A percentile compares a stretch with the other conserved stretches of the same genome.
phyloP scores from a whole-genome alignment of 2,329 filamentous ascomycete species.

The Alternaria brassicicola region DNA sequence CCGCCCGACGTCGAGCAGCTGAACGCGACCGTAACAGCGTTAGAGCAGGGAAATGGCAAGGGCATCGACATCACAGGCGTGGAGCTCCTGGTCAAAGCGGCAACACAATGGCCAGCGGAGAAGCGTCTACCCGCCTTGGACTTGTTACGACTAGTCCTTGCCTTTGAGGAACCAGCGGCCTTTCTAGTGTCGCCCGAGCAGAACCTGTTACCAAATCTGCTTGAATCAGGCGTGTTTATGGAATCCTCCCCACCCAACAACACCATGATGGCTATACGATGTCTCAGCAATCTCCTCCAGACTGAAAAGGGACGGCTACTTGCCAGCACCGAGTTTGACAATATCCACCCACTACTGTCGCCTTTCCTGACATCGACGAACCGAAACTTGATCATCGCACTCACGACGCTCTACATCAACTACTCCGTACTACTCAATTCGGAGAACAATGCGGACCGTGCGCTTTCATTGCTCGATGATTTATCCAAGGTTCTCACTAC shows the following conservation, averaged over 20 bases:
- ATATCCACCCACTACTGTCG: conserved; percentile 67
- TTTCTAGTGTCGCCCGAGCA: conserved; percentile 60
- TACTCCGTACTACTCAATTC: conserved; percentile 72
- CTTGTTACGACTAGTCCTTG: conserved; percentile 80
- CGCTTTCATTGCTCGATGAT: conserved; percentile 64
- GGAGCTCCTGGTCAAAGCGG: conserved; percentile 71
- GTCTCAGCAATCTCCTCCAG: conserved; percentile 82
- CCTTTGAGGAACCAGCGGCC: conserved; percentile 68
- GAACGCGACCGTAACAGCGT: conserved; percentile 63
- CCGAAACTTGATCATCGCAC: conserved; percentile 80
- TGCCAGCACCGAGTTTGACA: conserved; percentile 64
- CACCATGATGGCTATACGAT: conserved; percentile 82
- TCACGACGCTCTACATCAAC: conserved; percentile 84
- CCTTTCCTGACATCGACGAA: conserved; percentile 65
- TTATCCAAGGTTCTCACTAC: conserved; percentile 67
- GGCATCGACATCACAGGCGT: conserved; percentile 59
- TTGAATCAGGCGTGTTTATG: conserved; percentile 64
- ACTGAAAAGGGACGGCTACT: conserved; percentile 70
- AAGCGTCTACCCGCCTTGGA: conserved; percentile 86
- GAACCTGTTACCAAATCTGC: conserved; percentile 67
- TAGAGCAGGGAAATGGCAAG: conserved; percentile 60
- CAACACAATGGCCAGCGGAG: conserved; percentile 78
- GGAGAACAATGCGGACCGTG: conserved; percentile 56
- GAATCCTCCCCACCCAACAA: conserved; percentile 72
- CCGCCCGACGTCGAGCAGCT: conserved; percentile 71